Evolutionary conservation across 1,139 yeast species (phyloP), one percentile per base, ranked within the genome.

Genomic region (Barnettozyma hawaiiensis): DNA sequence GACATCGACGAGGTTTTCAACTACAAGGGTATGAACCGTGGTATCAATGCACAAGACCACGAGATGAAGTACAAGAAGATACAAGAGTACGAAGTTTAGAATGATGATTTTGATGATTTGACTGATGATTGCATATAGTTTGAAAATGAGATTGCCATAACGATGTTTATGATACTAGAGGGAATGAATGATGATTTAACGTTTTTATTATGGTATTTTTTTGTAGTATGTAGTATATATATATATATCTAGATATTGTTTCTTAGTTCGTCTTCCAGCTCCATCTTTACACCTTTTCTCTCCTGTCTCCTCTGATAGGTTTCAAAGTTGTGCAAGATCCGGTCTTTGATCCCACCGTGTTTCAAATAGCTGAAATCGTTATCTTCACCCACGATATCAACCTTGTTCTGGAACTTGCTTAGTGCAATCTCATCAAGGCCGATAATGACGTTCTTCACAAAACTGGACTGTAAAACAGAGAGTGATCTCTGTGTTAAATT

Each of bases 381-480:
- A 21, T 42, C 47, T 11, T 43, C 41, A 1, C 47, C 39, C 8
- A 49, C 47, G 19, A 47, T 43, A 19, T 50, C 45, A 8, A 34
- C 14, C n/a, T 22, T 20, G 10, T 32, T 22, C 4, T 20, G 20
- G 16, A 63, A 20, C 10, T 35, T 29, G 8, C 20, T 6, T 4
- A 42, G 10, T 5, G 15, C 11, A 9, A 21, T 8, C 8, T 32
- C 28, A 15, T 40, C 18, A 7, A 64, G 60, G 5, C 60, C 59
- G 16, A 66, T 39, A 1, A 66, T 46, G 4, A 87, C 71, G 0
- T 84, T 87, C 58, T 89, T 95, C 23, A 90, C 90, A 53, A 82
- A 85, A 46, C 75, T 75, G 63, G 97, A 87, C 62, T 90, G 96
- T 54, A 92, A 67, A 9, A 87, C 92, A 62, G 96, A 87, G 49